A percentile compares a stretch with the other conserved stretches of the same genome.
Evolutionary conservation across 148 eudicot genomes (phyloP).

Genomic region (Rhododendron williamsianum): DNA sequence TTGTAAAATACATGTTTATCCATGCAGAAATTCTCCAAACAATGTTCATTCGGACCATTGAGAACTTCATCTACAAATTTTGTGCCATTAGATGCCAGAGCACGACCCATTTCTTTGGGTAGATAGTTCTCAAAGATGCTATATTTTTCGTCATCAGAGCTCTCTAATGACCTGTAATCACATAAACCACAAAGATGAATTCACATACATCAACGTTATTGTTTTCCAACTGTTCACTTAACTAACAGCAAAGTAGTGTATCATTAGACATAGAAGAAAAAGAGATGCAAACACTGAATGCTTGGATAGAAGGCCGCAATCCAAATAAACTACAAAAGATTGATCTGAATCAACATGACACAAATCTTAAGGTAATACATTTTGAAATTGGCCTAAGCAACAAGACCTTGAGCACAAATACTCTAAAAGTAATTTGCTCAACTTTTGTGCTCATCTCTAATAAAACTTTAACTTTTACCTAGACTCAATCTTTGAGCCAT

Average conservation of each 20-base stretch:
- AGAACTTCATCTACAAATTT: slow-evolving; percentile 41
- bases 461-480: background rate
- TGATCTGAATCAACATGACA: background rate
- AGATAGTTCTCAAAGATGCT: slow-evolving; percentile 7
- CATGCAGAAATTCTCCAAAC: slow-evolving; percentile 41
- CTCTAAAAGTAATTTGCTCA: background rate
- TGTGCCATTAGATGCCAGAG: slow-evolving; percentile 14
- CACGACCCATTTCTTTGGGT: slow-evolving; percentile 10
- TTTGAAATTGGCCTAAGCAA: background rate
- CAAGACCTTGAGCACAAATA: background rate
- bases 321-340: background rate
- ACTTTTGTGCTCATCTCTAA: background rate
- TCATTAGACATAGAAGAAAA: background rate
- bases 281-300: background rate
- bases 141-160: slow-evolving; percentile 29
- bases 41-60: slow-evolving; percentile 25
- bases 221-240: background rate
- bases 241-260: background rate
- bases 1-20: slow-evolving; percentile 35
- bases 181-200: background rate
- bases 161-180: slow-evolving; percentile 21
- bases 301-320: background rate
- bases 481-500: background rate
- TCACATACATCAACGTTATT: background rate
- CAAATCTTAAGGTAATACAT: background rate